Evolutionary conservation across 2,329 filamentous ascomycete species (phyloP).

Genomic region (Cadophora sp.): DNA sequence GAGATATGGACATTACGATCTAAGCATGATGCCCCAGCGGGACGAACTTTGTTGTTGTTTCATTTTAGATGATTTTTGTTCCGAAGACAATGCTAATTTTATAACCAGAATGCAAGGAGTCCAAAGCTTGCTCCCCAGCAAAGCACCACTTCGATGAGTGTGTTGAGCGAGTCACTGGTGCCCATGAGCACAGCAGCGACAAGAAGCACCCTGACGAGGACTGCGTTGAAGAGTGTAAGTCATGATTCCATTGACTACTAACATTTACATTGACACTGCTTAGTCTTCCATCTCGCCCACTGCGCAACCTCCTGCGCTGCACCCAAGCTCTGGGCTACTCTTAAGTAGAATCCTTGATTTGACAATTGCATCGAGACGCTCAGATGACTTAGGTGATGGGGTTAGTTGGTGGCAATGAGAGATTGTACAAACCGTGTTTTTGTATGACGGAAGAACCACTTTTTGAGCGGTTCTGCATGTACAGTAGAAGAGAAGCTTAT

Average conservation of each 20-base stretch:
- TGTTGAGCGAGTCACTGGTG: conserved; percentile 84
- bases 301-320: conserved; percentile 93
- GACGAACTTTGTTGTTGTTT: not conserved
- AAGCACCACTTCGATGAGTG: conserved; percentile 99
- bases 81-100: conserved; percentile 24
- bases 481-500: conserved; percentile 42
- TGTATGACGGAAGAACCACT: conserved; percentile 40
- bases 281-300: conserved; percentile 98
- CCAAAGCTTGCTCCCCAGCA: conserved; percentile 79
- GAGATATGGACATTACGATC: no score
- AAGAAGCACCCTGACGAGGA: conserved; percentile 83
- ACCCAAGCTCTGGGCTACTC: conserved; percentile 90
- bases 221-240: conserved; percentile 99
- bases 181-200: conserved; percentile 67
- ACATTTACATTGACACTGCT: conserved; percentile 26
- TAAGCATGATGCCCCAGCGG: not conserved
- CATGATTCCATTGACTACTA: not conserved
- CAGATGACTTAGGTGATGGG: conserved; percentile 33
- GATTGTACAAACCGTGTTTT: conserved; percentile 43
- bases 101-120: conserved; percentile 82
- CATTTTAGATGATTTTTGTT: not conserved
- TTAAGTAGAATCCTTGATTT: conserved; percentile 72
- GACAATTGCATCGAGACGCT: conserved; percentile 27
- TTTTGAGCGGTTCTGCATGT: conserved; percentile 41
- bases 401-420: conserved; percentile 21